Conservation (phyloP, 1,139 yeast species). For the Sugiyamaella neomexicana region DNA sequence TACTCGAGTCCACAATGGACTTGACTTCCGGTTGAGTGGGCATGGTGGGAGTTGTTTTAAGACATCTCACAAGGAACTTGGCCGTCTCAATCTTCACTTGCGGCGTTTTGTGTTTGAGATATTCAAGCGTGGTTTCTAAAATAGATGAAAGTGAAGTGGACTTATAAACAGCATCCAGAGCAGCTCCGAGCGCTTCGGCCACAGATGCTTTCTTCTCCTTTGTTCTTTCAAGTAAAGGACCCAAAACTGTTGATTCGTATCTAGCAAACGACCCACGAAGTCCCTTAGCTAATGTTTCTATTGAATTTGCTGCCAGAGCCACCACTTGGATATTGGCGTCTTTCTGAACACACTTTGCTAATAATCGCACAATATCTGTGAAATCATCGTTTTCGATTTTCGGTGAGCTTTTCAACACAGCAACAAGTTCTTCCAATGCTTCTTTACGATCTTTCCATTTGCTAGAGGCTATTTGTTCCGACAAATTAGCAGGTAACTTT, state of each 20-base stretch:
- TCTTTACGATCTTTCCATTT: conserved; percentile 95
- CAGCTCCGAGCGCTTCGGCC: conserved; percentile 62
- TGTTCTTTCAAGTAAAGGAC: conserved; percentile 73
- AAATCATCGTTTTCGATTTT: conserved; percentile 66
- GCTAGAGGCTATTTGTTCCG: conserved; percentile 54
- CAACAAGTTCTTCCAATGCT: conserved; percentile 67
- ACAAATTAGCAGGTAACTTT: conserved; percentile 65
- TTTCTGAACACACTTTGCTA: conserved; percentile 67
- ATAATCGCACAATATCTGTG: conserved; percentile 54
- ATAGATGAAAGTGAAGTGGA: conserved; percentile 56
- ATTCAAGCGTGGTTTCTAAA: conserved; percentile 58
- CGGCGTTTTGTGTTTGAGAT: conserved; percentile 78
- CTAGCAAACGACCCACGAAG: conserved; percentile 55
- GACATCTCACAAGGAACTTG: conserved; percentile 63
- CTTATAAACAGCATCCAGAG: conserved; percentile 64
- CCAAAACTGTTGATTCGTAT: conserved; percentile 56
- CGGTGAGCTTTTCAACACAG: conserved; percentile 48
- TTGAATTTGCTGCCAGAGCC: conserved; percentile 70
- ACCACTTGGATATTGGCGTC: conserved; percentile 93
- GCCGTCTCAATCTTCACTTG: conserved; percentile 73
- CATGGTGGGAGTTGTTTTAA: conserved; percentile 50
- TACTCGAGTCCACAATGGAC: conserved; percentile 53
- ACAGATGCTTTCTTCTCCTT: conserved; percentile 86
- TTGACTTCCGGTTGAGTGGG: conserved; percentile 60
- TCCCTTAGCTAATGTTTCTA: conserved; percentile 65